phyloP scores from a whole-genome alignment of 805 yeast species.

The Hermanozyma aechmeae region DNA sequence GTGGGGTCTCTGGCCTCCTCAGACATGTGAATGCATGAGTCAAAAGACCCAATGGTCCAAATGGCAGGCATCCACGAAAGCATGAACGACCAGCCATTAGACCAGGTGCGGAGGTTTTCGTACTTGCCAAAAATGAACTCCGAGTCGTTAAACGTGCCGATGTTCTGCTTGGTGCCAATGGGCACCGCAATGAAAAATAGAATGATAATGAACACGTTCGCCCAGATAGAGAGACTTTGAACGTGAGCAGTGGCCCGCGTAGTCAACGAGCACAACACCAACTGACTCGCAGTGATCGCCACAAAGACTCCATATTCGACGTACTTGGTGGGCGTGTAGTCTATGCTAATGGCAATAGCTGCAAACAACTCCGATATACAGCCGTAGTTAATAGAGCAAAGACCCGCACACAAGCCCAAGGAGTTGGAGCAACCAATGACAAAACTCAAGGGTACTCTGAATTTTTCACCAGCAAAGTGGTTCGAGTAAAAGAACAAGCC shows the following conservation, averaged over 20 bases:
- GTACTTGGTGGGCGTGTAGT: neutral
- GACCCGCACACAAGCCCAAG: neutral
- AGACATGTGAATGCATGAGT: constrained; percentile 1
- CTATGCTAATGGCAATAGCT: neutral
- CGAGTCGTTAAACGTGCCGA: constrained; percentile 1
- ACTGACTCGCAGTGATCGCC: neutral
- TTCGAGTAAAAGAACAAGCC: constrained; percentile 6
- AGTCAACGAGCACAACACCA: neutral
- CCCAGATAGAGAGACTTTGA: neutral
- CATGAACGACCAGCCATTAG: constrained; percentile 2
- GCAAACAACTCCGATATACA: neutral
- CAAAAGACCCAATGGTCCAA: constrained; percentile 1
- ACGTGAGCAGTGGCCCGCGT: neutral
- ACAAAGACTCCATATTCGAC: neutral
- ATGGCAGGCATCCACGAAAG: constrained; percentile 1
- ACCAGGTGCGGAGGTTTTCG: constrained; percentile 1
- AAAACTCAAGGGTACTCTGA: constrained; percentile 4
- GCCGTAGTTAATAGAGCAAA: neutral
- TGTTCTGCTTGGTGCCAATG: neutral
- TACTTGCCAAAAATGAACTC: constrained; percentile 1
- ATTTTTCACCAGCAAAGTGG: constrained; percentile 3
- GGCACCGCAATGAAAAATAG: neutral
- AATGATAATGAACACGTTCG: neutral
- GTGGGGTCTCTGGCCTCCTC: neutral
- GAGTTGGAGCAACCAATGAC: neutral